These are phyloP conservation scores for Ogataea polymorpha DNA, from an alignment of 805 yeast genomes.

Conservation along the genomic window DNA sequence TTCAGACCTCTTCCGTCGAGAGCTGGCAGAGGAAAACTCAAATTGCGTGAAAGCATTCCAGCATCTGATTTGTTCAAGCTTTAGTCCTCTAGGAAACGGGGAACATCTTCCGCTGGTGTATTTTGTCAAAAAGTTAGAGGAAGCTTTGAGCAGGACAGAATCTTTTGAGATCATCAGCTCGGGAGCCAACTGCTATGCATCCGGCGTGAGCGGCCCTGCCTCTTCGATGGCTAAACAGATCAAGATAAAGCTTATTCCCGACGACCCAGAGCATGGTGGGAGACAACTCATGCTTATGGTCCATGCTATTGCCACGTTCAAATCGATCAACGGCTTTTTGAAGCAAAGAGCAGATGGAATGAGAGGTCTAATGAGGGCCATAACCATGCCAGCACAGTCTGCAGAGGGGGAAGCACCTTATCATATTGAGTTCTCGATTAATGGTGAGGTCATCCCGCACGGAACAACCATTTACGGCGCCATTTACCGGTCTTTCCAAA, in stretches of 20 bases:
- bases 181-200: constrained; percentile 30
- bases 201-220: constrained; percentile 37
- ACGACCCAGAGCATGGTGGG: constrained; percentile 26
- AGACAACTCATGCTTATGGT: constrained; percentile 42
- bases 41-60: constrained; percentile 43
- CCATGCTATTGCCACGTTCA: constrained; percentile 61
- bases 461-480: constrained; percentile 79
- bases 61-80: constrained; percentile 34
- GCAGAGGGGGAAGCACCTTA: constrained; percentile 23
- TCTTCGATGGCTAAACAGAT: constrained; percentile 70
- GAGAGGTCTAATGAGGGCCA: constrained; percentile 22
- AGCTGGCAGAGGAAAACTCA: constrained; percentile 27
- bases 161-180: constrained; percentile 60
- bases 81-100: constrained; percentile 32
- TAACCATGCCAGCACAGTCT: constrained; percentile 13
- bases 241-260: constrained; percentile 47
- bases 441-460: constrained; percentile 55
- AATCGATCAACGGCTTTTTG: constrained; percentile 47
- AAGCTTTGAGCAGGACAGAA: constrained; percentile 70
- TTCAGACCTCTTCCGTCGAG: constrained; percentile 33
- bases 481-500: constrained; percentile 48
- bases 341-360: constrained; percentile 38
- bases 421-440: constrained; percentile 54
- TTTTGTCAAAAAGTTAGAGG: constrained; percentile 62
- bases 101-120: constrained; percentile 36